Evolutionary conservation across 768 basidiomycete genomes (phyloP), one percentile per base, ranked within the genome.

Genomic region (Leccinum aurantiacum): DNA sequence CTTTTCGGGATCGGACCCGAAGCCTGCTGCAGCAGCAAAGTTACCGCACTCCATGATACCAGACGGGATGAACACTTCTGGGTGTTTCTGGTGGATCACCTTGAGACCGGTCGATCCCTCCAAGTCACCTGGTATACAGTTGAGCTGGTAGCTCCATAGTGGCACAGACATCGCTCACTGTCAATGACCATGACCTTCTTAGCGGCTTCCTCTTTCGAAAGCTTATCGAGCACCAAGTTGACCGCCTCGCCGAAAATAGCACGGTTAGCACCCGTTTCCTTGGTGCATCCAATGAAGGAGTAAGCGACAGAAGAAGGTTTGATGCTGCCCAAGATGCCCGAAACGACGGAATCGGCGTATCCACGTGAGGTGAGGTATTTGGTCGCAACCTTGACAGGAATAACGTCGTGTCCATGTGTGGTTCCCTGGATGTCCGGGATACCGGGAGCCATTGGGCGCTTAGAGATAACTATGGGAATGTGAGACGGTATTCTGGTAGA

Each of bases 101-200:
- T 91, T 93, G 65, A 95, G 76, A 58, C 93, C 93, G 29, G 93
- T 95, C 0, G 93, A 94, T 35, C 93, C 93, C 78, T 95, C 91
- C 51, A 94, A 75, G 69, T 94, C 92, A 67, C 84, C 88, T 90
- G 59, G 27, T 60, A 17, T 7, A 46, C 0, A n/a, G 46, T 41
- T 48, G 14, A 62, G 33, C 3, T 50, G 44, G 5, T 14, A 17
- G 9, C 4, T 59, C 29, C 14, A 38, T 14, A 19, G 19, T 22
- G 4, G 58, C n/a, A 15, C 14, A 19, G 17, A 50, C 41, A 22
- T 37, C 1, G 49, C 87, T 56, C 63, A 87, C 89, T 90, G 69
- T 94, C 93, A 62, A 95, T 92, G 60, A 92, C 90, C 86, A 94
- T 85, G 47, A 94, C 91, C 71, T 86, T 91, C 73, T 80, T 80